Evolutionary conservation across 306 rosid species (phyloP).

Genomic region (Nissolia schottii): DNA sequence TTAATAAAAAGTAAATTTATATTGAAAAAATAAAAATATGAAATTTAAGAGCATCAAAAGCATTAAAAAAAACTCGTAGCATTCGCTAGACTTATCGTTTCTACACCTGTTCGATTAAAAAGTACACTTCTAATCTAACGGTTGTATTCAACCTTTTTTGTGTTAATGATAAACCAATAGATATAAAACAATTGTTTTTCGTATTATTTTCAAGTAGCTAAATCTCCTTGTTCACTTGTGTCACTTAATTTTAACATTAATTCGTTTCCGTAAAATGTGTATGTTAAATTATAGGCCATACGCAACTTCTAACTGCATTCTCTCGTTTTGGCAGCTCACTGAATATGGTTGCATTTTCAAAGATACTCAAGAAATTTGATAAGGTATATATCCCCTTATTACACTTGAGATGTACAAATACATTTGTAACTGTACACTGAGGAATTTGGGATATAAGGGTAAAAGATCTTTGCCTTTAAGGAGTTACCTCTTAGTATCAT

Average conservation of each 20-base stretch:
- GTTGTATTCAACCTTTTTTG: not conserved
- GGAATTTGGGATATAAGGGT: not conserved
- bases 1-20: too few relatives aligned
- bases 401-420: not conserved
- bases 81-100: too few relatives aligned
- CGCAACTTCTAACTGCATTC: slow-evolving; percentile 16
- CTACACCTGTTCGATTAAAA: too few relatives aligned
- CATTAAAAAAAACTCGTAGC: too few relatives aligned
- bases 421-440: not conserved
- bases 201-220: not conserved
- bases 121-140: not conserved
- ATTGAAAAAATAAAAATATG: too few relatives aligned
- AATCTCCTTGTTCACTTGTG: not conserved
- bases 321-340: slow-evolving; percentile 48
- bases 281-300: not conserved
- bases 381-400: slow-evolving; percentile 44
- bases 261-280: slow-evolving; percentile 1
- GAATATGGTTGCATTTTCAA: slow-evolving; percentile 73
- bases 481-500: not conserved
- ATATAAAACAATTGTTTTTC: not conserved
- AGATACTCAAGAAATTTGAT: slow-evolving; percentile 89
- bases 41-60: too few relatives aligned
- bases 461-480: too few relatives aligned
- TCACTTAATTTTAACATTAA: not conserved
- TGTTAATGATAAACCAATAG: not conserved